phyloP scores from a whole-genome alignment of 1,284 basidiomycete species.

The Pyrrhoderma lamaoense region DNA sequence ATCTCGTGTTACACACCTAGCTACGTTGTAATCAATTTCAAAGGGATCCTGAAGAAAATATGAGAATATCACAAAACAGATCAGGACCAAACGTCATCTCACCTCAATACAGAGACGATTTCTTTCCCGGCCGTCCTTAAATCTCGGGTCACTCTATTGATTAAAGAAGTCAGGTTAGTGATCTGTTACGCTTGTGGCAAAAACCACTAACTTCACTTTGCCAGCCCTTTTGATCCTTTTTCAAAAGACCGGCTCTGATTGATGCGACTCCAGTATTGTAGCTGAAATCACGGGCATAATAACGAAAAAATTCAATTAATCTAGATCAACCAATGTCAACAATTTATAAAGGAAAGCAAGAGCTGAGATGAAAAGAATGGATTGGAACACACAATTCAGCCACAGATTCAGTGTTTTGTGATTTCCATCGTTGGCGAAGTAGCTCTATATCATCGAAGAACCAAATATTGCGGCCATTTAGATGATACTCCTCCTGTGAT shows the following conservation, averaged over 20 bases:
- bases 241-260: slow-evolving; percentile 82
- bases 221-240: slow-evolving; percentile 92
- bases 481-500: slow-evolving; percentile 74
- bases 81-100: slow-evolving; percentile 18
- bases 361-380: not conserved
- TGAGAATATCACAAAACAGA: not conserved
- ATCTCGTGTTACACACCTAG: slow-evolving; percentile 93
- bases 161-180: slow-evolving; percentile 23
- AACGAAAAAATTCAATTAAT: slow-evolving; percentile 96
- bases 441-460: slow-evolving; percentile 98
- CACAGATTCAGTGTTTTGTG: slow-evolving; percentile 87
- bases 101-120: slow-evolving; percentile 95
- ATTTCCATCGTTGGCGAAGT: slow-evolving; percentile 86
- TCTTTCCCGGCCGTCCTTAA: slow-evolving; percentile 76
- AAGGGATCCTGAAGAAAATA: slow-evolving; percentile 75
- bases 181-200: slow-evolving; percentile 5
- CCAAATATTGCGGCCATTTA: slow-evolving; percentile 82
- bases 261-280: slow-evolving; percentile 92
- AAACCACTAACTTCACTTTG: slow-evolving; percentile 69
- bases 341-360: not conserved
- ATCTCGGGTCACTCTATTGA: slow-evolving; percentile 30
- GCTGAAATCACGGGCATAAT: slow-evolving; percentile 89
- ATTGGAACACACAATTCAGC: slow-evolving; percentile 71
- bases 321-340: slow-evolving; percentile 32
- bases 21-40: slow-evolving; percentile 91